Evolutionary conservation across 768 basidiomycete species (phyloP).

Genomic region (Naganishia randhawae): DNA sequence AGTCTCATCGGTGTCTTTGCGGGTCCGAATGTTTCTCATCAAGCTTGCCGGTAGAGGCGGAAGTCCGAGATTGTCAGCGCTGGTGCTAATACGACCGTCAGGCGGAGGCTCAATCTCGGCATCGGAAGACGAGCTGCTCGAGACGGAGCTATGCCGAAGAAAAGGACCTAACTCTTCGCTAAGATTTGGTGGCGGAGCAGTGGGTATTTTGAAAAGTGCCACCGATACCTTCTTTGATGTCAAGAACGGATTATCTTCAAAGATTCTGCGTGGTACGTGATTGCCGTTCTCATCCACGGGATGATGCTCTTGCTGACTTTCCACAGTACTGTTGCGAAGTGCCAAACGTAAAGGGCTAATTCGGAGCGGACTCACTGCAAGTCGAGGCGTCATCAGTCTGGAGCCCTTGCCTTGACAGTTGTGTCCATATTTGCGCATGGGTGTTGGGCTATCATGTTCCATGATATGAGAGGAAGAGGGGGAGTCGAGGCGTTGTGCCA

Average conservation of each 20-base stretch:
- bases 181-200: background rate
- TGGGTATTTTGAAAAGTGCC: background rate
- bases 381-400: conserved; percentile 14
- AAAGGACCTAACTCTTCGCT: background rate
- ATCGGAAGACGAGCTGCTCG: background rate
- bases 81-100: background rate
- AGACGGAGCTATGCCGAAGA: background rate
- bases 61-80: background rate
- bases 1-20: background rate
- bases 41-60: background rate
- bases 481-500: conserved; percentile 12
- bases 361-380: conserved; percentile 41
- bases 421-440: conserved; percentile 35
- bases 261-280: conserved; percentile 29
- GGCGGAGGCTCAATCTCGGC: background rate
- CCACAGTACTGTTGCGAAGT: background rate
- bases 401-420: conserved; percentile 33
- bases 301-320: background rate
- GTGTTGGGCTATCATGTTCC: conserved; percentile 41
- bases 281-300: conserved; percentile 32
- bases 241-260: conserved; percentile 7
- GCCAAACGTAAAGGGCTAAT: conserved; percentile 39
- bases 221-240: background rate
- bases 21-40: background rate
- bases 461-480: conserved; percentile 30